A percentile compares a stretch with the other conserved stretches of the same genome.
These are phyloP conservation scores for Pulveroboletus sp. DNA, from an alignment of 768 basidiomycete genomes.

Conservation along the genomic window DNA sequence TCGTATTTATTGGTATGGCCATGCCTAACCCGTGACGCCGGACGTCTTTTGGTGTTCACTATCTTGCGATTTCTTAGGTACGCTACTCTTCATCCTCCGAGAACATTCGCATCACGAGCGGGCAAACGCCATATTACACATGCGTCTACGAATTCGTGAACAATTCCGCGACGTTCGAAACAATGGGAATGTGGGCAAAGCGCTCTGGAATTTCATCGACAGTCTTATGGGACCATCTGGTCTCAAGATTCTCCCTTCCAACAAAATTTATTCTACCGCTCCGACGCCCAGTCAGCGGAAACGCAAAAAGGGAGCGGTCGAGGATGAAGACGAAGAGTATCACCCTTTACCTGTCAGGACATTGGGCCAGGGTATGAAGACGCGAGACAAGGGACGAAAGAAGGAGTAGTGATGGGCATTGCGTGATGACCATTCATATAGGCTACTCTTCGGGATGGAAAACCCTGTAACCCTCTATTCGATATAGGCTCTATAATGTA, in stretches of 20 bases:
- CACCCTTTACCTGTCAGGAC: slow-evolving; percentile 40
- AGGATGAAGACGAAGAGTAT: slow-evolving; percentile 42
- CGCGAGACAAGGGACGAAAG: slow-evolving; percentile 37
- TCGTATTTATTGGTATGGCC: slow-evolving; percentile 70
- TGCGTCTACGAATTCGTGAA: slow-evolving; percentile 53
- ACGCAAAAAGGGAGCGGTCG: slow-evolving; percentile 27
- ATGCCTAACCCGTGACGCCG: background rate
- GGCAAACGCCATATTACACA: slow-evolving; percentile 50
- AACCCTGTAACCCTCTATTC: background rate
- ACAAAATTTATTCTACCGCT: slow-evolving; percentile 10
- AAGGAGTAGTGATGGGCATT: background rate
- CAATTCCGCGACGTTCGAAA: slow-evolving; percentile 61
- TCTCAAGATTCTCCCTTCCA: slow-evolving; percentile 26
- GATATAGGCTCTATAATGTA: background rate
- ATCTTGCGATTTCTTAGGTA: slow-evolving; percentile 41
- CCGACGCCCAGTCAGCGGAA: slow-evolving; percentile 23
- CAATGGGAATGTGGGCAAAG: slow-evolving; percentile 50
- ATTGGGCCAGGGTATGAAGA: slow-evolving; percentile 37
- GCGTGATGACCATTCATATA: background rate
- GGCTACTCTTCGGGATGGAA: background rate
- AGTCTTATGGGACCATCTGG: slow-evolving; percentile 33
- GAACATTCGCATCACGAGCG: slow-evolving; percentile 38
- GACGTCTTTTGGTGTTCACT: background rate
- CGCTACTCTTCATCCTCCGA: slow-evolving; percentile 56
- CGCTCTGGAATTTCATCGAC: slow-evolving; percentile 55